Base-by-base conservation (phyloP, 73 alveolate species). In the Paramecium pentaurelia region DNA sequence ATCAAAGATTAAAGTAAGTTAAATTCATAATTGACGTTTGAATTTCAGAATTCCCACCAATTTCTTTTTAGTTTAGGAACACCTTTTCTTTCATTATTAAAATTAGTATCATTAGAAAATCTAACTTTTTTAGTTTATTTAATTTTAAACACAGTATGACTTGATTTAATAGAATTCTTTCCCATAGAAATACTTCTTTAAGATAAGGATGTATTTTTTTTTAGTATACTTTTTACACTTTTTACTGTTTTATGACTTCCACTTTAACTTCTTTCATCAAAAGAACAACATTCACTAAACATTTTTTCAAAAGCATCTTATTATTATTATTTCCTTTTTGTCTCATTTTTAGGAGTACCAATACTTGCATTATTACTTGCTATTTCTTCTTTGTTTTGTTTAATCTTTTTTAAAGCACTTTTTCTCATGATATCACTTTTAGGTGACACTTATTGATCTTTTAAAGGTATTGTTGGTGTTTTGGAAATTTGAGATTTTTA, bases 61-160 rank as follows among this genome's bases (percentile, higher is more conserved):
- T 49, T 49, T 49, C 25, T 49, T 4, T 49, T 49, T 49, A 49
- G 8, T 49, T 49, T 49, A 8, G 49, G 49, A 40, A 70, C 86
- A 7, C 88, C 64, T 75, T 37, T 75, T 75, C 88, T 75, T 37
- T 75, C 88, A 40, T 75, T 75, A 75, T 75, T 75, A 40, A 75
- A 75, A 37, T 75, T 75, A n/a, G 88, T 75, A 36, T 36, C 64
- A 32, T 75, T 75, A 37, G 59, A 32, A 27, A 75, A 75, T 32
- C 64, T 70, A 32, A 75, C 88, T 75, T 75, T 75, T 40, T 75
- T 75, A 3, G 88, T 32, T 75, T 75, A 16, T 75, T 36, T 36
- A 8, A 40, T 40, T 37, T 28, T 70, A n/a, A 28, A 28, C 14
- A 36, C 59, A 4, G 88, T 77, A 27, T 77, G n/a, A 20, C 42